A percentile compares a stretch with the other conserved stretches of the same genome.
phyloP scores from a whole-genome alignment of 163 green algal species.

The Scenedesmus sp. region DNA sequence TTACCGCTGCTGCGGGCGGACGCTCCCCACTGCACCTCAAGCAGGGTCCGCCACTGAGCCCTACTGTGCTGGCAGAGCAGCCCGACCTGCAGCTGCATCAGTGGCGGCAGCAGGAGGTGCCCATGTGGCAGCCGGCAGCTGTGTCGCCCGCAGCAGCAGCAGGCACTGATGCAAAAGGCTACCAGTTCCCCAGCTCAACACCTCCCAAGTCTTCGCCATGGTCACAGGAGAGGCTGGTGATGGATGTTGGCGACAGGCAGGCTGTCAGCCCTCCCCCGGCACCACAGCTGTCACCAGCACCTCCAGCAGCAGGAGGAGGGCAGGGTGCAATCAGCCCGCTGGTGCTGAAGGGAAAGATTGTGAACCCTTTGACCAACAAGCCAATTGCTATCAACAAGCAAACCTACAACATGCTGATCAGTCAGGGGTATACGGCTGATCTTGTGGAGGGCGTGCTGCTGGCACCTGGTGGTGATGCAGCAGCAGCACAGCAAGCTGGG shows the following conservation, averaged over 20 bases:
- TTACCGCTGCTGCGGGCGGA: not conserved
- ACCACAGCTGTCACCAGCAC: slow-evolving; percentile 9
- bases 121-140: not conserved
- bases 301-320: slow-evolving; percentile 10
- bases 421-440: slow-evolving; percentile 25
- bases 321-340: too few relatives aligned
- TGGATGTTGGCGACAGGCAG: not conserved
- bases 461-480: not conserved
- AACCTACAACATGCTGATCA: slow-evolving; percentile 33
- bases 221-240: not conserved
- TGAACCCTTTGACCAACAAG: slow-evolving; percentile 9
- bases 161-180: not conserved
- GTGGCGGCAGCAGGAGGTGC: not conserved
- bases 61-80: not conserved
- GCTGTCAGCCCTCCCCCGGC: not conserved
- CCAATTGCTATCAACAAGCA: slow-evolving; percentile 39
- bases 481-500: not conserved
- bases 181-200: slow-evolving; percentile 20
- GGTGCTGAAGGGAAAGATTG: too few relatives aligned
- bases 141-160: not conserved
- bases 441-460: slow-evolving; percentile 31
- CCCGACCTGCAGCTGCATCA: not conserved
- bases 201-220: slow-evolving; percentile 7
- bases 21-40: not conserved
- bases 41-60: not conserved